Conservation (phyloP, 176 grass and related monocot genomes). For the Lolium multiflorum region DNA sequence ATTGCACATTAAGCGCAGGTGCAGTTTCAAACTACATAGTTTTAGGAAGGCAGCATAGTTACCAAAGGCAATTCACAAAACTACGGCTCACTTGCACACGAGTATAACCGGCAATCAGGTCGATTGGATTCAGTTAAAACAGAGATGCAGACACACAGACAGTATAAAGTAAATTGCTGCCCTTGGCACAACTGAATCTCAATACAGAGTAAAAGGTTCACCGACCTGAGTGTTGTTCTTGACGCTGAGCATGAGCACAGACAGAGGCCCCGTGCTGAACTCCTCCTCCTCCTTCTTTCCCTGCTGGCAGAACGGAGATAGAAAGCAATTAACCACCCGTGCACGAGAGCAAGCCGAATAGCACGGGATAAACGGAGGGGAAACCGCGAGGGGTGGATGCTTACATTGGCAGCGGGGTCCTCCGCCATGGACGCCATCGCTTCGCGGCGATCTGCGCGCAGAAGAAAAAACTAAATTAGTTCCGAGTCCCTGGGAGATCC, state of each 20-base stretch:
- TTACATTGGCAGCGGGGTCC: conserved; percentile 51
- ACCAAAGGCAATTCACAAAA: neutral
- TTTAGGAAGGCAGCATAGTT: neutral
- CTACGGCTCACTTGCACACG: neutral
- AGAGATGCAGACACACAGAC: neutral
- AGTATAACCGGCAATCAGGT: neutral
- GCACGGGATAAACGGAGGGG: neutral
- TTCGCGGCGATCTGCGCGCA: conserved; percentile 20
- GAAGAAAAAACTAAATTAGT: neutral
- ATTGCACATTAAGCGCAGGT: no score
- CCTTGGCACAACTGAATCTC: neutral
- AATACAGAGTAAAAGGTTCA: neutral
- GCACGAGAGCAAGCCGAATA: neutral
- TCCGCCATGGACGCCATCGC: conserved; percentile 51
- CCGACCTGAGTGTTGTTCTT: conserved; percentile 75
- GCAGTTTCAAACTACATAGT: neutral
- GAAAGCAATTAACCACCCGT: neutral
- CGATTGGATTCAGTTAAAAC: neutral
- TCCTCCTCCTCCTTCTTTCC: conserved; percentile 79
- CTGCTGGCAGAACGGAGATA: conserved; percentile 1
- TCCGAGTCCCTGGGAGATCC: neutral
- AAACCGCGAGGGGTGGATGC: neutral
- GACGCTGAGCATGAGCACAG: conserved; percentile 71
- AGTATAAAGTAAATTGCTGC: neutral
- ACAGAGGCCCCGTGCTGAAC: conserved; percentile 72